A percentile compares a stretch with the other conserved stretches of the same genome.
Evolutionary conservation across 495 filamentous ascomycete genomes (phyloP).

Genomic region (Ramalina intermedia): DNA sequence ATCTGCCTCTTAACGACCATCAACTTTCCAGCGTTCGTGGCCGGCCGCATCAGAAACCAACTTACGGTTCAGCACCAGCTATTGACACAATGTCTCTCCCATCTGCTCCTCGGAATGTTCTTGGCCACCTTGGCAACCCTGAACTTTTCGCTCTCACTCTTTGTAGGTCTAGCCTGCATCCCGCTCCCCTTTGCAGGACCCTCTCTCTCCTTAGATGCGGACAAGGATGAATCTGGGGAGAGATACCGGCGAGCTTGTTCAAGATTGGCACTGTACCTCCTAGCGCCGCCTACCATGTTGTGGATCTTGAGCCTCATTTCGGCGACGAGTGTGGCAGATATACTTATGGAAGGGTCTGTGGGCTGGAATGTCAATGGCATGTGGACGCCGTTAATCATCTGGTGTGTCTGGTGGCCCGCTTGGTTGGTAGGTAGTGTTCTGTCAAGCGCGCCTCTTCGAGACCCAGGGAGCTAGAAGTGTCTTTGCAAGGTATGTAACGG

Average conservation of each 20-base stretch:
- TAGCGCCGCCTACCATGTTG: slow-evolving; percentile 54
- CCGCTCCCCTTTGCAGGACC: slow-evolving; percentile 59
- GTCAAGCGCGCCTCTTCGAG: slow-evolving; percentile 15
- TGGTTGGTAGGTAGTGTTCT: slow-evolving; percentile 59
- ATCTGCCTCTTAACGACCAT: slow-evolving; percentile 43
- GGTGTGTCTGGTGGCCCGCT: slow-evolving; percentile 98
- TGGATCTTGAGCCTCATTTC: slow-evolving; percentile 35
- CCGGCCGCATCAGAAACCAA: slow-evolving; percentile 32
- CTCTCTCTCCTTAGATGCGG: slow-evolving; percentile 2
- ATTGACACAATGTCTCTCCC: slow-evolving; percentile 79
- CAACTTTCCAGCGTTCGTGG: slow-evolving; percentile 41
- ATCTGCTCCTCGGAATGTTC: slow-evolving; percentile 79
- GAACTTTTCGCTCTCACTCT: slow-evolving; percentile 85
- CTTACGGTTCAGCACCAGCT: slow-evolving; percentile 55
- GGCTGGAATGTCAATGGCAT: slow-evolving; percentile 87
- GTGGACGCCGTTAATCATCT: slow-evolving; percentile 81
- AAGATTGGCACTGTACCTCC: slow-evolving; percentile 33
- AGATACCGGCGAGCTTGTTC: slow-evolving; percentile 13
- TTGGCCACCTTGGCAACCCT: slow-evolving; percentile 87
- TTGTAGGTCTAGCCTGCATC: slow-evolving; percentile 62
- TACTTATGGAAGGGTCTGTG: slow-evolving; percentile 65
- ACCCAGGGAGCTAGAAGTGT: neutral
- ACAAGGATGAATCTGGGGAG: slow-evolving; percentile 1
- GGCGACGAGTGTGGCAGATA: slow-evolving; percentile 33
- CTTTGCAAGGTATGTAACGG: slow-evolving; percentile 1